Conservation (phyloP, 352 stramenopile genomes). For the Elongisporangium undulatum region DNA sequence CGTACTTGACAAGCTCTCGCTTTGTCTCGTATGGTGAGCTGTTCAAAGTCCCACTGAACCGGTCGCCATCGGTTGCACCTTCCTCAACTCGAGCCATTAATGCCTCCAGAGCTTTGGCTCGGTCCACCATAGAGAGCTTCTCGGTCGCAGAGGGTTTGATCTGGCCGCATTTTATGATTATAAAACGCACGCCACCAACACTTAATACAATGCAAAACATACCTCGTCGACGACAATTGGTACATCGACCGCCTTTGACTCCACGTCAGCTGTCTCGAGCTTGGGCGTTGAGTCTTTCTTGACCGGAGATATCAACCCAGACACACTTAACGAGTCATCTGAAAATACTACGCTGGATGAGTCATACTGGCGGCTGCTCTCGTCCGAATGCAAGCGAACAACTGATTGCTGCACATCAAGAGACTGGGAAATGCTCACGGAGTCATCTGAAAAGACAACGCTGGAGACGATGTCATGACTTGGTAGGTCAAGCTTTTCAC, state of each 20-base stretch:
- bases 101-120: constrained; percentile 46
- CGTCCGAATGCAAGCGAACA: neutral
- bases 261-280: neutral
- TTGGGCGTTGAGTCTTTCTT: neutral
- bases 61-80: constrained; percentile 51
- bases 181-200: neutral
- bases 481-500: neutral
- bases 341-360: neutral
- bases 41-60: constrained; percentile 15
- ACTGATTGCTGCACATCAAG: neutral
- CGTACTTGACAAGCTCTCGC: constrained; percentile 61
- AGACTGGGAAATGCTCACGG: neutral
- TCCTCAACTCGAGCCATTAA: constrained; percentile 63
- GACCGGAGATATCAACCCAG: neutral
- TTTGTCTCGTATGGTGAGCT: constrained; percentile 56
- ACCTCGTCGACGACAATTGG: constrained; percentile 2
- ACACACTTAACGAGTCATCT: neutral
- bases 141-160: constrained; percentile 16
- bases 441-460: neutral
- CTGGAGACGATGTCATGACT: neutral
- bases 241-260: neutral
- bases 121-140: constrained; percentile 42
- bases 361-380: neutral
- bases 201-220: neutral
- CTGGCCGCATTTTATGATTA: neutral